These are phyloP conservation scores for Hansfordia pulvinata DNA, from an alignment of 2,329 filamentous ascomycete genomes.

Conservation along the genomic window DNA sequence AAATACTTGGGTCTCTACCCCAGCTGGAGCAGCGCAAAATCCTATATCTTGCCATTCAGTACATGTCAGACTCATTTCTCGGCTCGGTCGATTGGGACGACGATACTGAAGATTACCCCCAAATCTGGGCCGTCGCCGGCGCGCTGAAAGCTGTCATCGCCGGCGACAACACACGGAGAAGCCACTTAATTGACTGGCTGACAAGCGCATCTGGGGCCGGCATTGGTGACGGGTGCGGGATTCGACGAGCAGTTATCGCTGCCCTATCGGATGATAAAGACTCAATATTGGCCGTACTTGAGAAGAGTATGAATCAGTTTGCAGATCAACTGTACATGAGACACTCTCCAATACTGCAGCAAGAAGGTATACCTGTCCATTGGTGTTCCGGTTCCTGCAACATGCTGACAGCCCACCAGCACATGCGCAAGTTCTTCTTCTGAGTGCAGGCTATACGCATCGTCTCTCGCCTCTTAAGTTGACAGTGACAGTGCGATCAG, in stretches of 20 bases:
- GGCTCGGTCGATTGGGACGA: constrained; percentile 19
- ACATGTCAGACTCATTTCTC: constrained; percentile 31
- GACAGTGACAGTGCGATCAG: constrained; percentile 55
- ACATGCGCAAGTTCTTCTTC: constrained; percentile 64
- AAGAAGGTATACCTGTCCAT: constrained; percentile 54
- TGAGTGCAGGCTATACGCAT: constrained; percentile 65
- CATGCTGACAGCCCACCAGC: constrained; percentile 32
- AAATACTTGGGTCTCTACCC: constrained; percentile 21
- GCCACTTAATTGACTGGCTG: constrained; percentile 50
- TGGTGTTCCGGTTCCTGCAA: background rate
- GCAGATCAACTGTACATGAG: constrained; percentile 79
- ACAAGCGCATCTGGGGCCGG: constrained; percentile 50
- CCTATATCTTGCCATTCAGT: constrained; percentile 23
- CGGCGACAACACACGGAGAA: constrained; percentile 31
- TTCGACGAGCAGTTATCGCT: constrained; percentile 53
- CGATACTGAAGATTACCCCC: constrained; percentile 14
- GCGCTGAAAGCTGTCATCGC: constrained; percentile 37
- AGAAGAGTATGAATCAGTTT: constrained; percentile 61
- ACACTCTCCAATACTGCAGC: constrained; percentile 71
- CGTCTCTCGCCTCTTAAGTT: constrained; percentile 53
- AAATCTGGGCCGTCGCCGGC: constrained; percentile 43
- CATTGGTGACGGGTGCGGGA: constrained; percentile 46
- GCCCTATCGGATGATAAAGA: constrained; percentile 38
- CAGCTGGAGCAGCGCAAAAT: constrained; percentile 29
- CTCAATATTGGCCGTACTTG: constrained; percentile 41